Evolutionary conservation across 768 basidiomycete species (phyloP).

Genomic region (Melanogaster broomeanus): DNA sequence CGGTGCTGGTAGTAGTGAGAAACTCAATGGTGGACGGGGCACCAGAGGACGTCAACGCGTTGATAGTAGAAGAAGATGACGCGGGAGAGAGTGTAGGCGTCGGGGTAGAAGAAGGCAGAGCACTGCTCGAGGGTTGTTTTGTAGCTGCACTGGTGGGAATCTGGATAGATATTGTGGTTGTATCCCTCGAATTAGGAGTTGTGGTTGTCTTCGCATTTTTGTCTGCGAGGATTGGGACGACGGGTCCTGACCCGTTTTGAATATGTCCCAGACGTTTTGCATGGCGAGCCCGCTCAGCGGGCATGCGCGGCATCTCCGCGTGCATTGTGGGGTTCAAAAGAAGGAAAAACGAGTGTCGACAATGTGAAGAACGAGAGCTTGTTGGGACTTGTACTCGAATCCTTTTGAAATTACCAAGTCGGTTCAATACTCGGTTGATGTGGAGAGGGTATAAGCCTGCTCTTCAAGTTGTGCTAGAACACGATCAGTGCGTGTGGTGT

Average conservation of each 20-base stretch:
- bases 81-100: constrained; percentile 5
- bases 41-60: constrained; percentile 10
- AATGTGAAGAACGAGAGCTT: neutral
- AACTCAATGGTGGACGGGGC: neutral
- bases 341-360: neutral
- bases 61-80: neutral
- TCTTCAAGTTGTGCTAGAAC: neutral
- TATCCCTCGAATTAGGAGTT: neutral
- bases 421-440: neutral
- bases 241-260: constrained; percentile 9
- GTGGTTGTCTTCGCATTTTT: constrained; percentile 2
- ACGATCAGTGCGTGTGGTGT: neutral
- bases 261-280: constrained; percentile 33
- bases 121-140: constrained; percentile 13
- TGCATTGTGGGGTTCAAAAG: constrained; percentile 22
- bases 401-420: neutral
- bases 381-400: neutral
- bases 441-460: neutral
- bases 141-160: constrained; percentile 4
- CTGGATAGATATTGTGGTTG: constrained; percentile 1
- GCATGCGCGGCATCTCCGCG: constrained; percentile 24
- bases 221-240: constrained; percentile 3
- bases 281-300: constrained; percentile 35
- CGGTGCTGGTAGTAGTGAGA: neutral
- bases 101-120: constrained; percentile 11